Evolutionary conservation across 2,329 filamentous ascomycete genomes (phyloP).

Genomic region (Epichloe gansuensis): DNA sequence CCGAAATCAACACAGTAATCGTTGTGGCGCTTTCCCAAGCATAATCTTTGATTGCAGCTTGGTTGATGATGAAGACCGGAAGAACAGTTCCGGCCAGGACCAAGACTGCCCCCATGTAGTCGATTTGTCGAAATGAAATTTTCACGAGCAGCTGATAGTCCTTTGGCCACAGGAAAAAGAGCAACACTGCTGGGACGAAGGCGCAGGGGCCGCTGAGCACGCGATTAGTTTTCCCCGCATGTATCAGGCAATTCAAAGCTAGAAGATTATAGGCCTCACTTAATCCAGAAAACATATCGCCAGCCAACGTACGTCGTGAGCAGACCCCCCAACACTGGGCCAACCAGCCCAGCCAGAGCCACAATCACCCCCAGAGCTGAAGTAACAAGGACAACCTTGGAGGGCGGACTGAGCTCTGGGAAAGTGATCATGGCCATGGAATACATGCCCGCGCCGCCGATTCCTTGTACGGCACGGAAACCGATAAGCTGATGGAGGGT

Average conservation of each 20-base stretch:
- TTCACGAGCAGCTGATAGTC: slow-evolving; percentile 24
- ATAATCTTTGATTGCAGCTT: slow-evolving; percentile 11
- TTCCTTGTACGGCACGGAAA: slow-evolving; percentile 35
- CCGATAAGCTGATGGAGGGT: slow-evolving; percentile 31
- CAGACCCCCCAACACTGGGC: slow-evolving; percentile 39
- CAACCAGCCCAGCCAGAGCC: slow-evolving; percentile 36
- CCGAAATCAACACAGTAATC: slow-evolving; percentile 8
- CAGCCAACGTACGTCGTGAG: slow-evolving; percentile 36
- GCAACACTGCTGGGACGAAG: slow-evolving; percentile 29
- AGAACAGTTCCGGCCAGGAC: slow-evolving; percentile 10
- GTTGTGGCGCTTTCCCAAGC: slow-evolving; percentile 11
- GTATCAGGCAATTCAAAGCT: too few relatives aligned
- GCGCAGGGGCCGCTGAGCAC: slow-evolving; percentile 35
- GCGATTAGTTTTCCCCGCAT: background rate
- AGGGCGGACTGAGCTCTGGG: slow-evolving; percentile 33
- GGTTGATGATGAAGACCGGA: slow-evolving; percentile 13
- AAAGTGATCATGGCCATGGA: slow-evolving; percentile 42
- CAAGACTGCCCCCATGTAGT: slow-evolving; percentile 34
- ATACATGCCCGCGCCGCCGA: slow-evolving; percentile 35
- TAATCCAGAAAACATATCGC: slow-evolving; percentile 48
- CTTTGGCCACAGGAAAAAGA: slow-evolving; percentile 37
- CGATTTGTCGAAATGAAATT: slow-evolving; percentile 35
- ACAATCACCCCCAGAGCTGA: slow-evolving; percentile 37
- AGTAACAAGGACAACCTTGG: slow-evolving; percentile 29
- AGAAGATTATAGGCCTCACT: slow-evolving; percentile 23